These are phyloP conservation scores for Magnolia changhungtana DNA, from an alignment of 164 flowering plant genomes.

Conservation along the genomic window DNA sequence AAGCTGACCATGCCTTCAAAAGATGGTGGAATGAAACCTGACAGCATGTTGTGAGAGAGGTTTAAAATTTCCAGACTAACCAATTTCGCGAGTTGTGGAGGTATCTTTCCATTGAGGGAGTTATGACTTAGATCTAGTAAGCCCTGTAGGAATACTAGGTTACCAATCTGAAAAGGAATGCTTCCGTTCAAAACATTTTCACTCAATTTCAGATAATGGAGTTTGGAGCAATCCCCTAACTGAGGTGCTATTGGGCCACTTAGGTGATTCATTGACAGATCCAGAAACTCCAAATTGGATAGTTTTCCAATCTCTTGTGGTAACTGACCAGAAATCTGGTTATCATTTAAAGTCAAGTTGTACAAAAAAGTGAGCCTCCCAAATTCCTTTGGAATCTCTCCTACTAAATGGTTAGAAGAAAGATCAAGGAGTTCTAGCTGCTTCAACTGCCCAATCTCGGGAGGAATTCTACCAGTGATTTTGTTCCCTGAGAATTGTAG, in stretches of 20 bases:
- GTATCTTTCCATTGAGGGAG: slow-evolving; percentile 43
- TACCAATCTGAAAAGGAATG: slow-evolving; percentile 7
- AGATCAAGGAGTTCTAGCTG: slow-evolving; percentile 21
- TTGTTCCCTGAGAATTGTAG: slow-evolving; percentile 26
- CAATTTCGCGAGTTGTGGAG: slow-evolving; percentile 38
- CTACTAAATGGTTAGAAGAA: slow-evolving; percentile 34
- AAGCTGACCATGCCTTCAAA: slow-evolving; percentile 33
- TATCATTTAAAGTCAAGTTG: slow-evolving; percentile 2
- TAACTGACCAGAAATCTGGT: background rate
- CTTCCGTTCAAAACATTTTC: background rate
- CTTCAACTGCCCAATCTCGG: slow-evolving; percentile 28
- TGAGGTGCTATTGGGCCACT: background rate
- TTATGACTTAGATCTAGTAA: slow-evolving; percentile 59
- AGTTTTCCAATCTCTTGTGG: background rate
- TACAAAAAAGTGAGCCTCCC: slow-evolving; percentile 14
- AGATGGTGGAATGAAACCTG: slow-evolving; percentile 29
- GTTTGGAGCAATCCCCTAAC: background rate
- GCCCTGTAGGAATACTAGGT: slow-evolving; percentile 27
- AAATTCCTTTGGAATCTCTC: slow-evolving; percentile 42
- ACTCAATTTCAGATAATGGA: background rate
- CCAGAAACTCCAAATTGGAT: background rate
- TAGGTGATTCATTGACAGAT: background rate
- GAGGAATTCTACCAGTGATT: slow-evolving; percentile 34
- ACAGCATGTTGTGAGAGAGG: too few relatives aligned
- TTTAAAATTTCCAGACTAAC: slow-evolving; percentile 19